Percentiles rank a stretch among this genome's conserved stretches.
Conservation (phyloP, 2,329 filamentous ascomycete genomes). For the Nakataea oryzae region DNA sequence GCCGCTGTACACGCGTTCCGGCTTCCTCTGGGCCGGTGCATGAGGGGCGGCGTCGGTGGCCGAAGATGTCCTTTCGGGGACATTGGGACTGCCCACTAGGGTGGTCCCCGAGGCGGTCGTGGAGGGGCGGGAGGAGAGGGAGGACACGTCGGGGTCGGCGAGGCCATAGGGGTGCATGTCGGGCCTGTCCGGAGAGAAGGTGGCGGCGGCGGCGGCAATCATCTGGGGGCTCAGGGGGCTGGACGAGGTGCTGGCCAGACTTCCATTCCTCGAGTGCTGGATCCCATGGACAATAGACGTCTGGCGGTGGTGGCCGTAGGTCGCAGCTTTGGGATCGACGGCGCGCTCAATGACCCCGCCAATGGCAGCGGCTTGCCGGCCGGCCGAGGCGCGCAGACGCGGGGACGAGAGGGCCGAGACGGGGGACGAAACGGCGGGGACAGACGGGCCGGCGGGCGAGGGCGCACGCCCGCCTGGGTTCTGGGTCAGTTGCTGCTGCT, state of each 20-base stretch:
- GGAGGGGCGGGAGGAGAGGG: conserved; percentile 27
- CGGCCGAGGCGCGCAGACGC: conserved; percentile 26
- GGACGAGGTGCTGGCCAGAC: conserved; percentile 66
- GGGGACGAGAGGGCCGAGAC: conserved; percentile 17
- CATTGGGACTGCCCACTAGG: conserved; percentile 10
- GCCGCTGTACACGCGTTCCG: conserved; percentile 51
- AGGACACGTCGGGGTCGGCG: conserved; percentile 31
- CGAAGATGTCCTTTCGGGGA: conserved; percentile 35
- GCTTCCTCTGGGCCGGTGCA: conserved; percentile 37
- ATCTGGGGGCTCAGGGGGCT: conserved; percentile 84
- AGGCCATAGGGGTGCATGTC: conserved; percentile 38
- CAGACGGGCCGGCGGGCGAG: neutral
- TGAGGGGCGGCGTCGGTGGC: conserved; percentile 30
- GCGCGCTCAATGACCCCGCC: conserved; percentile 37
- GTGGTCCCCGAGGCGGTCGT: conserved; percentile 15
- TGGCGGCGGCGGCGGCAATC: conserved; percentile 58
- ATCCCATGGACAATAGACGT: conserved; percentile 96
- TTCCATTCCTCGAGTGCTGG: conserved; percentile 86
- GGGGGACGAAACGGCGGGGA: conserved; percentile 14
- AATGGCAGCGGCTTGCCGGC: conserved; percentile 26
- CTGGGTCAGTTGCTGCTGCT: conserved; percentile 15
- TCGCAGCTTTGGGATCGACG: conserved; percentile 42
- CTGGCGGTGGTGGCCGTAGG: conserved; percentile 85
- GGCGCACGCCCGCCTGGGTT: neutral
- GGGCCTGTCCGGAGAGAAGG: conserved; percentile 38